These are phyloP conservation scores for Macrotyloma uniflorum DNA, from an alignment of 306 rosid genomes.

Conservation along the genomic window DNA sequence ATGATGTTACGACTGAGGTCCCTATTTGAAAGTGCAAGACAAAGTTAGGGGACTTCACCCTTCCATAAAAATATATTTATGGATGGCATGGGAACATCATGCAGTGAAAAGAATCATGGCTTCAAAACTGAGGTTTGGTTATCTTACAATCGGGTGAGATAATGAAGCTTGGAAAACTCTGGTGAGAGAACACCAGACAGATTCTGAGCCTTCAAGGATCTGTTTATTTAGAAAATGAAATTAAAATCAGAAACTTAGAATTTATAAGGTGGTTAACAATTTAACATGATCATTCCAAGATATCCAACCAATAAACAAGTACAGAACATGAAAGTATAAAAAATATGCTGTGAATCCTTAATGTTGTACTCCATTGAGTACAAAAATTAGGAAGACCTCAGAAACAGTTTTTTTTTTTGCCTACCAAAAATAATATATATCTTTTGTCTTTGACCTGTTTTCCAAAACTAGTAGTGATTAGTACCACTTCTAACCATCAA, in stretches of 20 bases:
- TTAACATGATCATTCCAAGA: background rate
- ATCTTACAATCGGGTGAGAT: conserved; percentile 68
- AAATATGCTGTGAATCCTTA: background rate
- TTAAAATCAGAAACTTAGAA: conserved; percentile 17
- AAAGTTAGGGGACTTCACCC: conserved; percentile 28
- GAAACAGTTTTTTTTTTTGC: background rate
- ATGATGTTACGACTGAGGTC: conserved; percentile 81
- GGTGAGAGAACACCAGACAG: conserved; percentile 73
- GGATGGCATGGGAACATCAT: conserved; percentile 4
- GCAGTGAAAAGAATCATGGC: conserved; percentile 10
- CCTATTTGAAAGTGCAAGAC: conserved; percentile 44
- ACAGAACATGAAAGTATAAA: background rate
- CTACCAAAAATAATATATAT: background rate
- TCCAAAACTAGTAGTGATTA: background rate
- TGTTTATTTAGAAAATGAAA: conserved; percentile 43
- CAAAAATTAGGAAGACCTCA: background rate
- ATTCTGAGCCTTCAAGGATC: conserved; percentile 80
- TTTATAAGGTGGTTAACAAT: background rate
- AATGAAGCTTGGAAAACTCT: conserved; percentile 76
- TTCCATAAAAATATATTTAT: background rate
- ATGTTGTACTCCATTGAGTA: background rate
- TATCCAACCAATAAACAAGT: conserved; percentile 1
- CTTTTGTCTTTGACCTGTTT: background rate
- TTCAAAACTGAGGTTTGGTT: conserved; percentile 31
- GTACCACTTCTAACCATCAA: background rate